Evolutionary conservation across 371 early-diverging fungal genomes (phyloP), one percentile per base, ranked within the genome.

Genomic region (Nematocida ausubeli): DNA sequence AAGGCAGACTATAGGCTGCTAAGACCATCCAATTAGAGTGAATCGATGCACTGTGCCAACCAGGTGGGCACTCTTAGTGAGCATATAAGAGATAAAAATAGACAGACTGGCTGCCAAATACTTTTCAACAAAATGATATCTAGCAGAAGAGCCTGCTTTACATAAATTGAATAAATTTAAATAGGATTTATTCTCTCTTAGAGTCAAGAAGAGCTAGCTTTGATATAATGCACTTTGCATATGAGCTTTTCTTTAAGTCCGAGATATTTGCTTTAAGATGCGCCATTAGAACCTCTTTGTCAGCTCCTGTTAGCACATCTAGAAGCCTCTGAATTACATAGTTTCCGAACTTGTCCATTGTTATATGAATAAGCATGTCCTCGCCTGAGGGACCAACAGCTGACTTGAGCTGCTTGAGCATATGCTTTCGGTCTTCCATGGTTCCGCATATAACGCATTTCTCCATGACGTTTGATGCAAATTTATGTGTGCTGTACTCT

Each of bases 271-370:
- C 80, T 49, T 73, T 82, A 14, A 84, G 52, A 26, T 69, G 34
- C 22, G 32, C 62, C 39, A 80, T 80, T 3, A 81, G 64, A 60
- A 79, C 57, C n/a, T 69, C 81, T 68, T 82, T 84, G 32, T 83
- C 49, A 26, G 69, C 50, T 16, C 73, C 82, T 47, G 78, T 82
- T 22, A 71, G 63, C 32, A 71, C 78, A 44, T 99, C 98, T 68
- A 95, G 87, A 92, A 96, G 93, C 84, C 95, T 94, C 84, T 99
- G 99, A 42, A 99, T 93, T 16, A 99, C 99, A 86, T 99, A 99
- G 86, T 98, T 98, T 66, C 96, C 98, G 85, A 92, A 97, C 88
- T 95, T 96, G 87, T 98, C 98, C 85, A 92, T 93, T 30, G 81
- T 67, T 93, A 98, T 95, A 92, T 93, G 92, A 16, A 89, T 85